phyloP scores from a whole-genome alignment of 2,329 filamentous ascomycete species.

The Elsinoe ampelina region DNA sequence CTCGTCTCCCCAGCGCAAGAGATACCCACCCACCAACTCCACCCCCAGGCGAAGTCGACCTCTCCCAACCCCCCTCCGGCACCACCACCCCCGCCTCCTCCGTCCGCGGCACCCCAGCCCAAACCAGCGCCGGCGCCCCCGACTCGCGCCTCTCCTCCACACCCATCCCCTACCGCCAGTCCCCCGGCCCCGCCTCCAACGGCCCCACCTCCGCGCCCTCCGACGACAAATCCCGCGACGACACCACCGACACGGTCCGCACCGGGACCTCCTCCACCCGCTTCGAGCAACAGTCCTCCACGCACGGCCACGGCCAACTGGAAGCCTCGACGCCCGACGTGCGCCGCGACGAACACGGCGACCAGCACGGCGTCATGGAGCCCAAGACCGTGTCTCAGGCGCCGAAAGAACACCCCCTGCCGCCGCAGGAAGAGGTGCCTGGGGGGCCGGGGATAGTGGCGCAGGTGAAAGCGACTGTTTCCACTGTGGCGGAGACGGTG shows the following conservation, averaged over 20 bases:
- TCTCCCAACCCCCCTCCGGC: background rate
- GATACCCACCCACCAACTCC: slow-evolving; percentile 20
- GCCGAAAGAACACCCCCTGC: slow-evolving; percentile 37
- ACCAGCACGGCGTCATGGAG: slow-evolving; percentile 39
- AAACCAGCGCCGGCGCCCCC: slow-evolving; percentile 7
- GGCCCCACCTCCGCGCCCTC: slow-evolving; percentile 6
- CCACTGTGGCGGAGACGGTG: slow-evolving; percentile 21
- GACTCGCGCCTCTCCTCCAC: slow-evolving; percentile 1
- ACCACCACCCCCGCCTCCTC: slow-evolving; percentile 4
- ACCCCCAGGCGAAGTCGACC: slow-evolving; percentile 8
- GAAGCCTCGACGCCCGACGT: slow-evolving; percentile 35
- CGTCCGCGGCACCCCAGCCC: slow-evolving; percentile 9
- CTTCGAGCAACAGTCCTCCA: slow-evolving; percentile 33
- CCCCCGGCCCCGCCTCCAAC: background rate
- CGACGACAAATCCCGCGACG: slow-evolving; percentile 15
- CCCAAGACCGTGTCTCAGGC: slow-evolving; percentile 41
- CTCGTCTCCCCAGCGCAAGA: slow-evolving; percentile 18
- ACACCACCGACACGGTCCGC: slow-evolving; percentile 17
- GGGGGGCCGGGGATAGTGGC: slow-evolving; percentile 28
- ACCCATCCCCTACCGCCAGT: slow-evolving; percentile 8
- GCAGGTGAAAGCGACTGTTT: slow-evolving; percentile 35
- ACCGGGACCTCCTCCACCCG: slow-evolving; percentile 34
- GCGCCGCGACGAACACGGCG: slow-evolving; percentile 35
- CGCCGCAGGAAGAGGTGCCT: slow-evolving; percentile 23
- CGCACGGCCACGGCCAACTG: slow-evolving; percentile 36